Percentiles rank a stretch among this genome's conserved stretches.
phyloP scores from a whole-genome alignment of 1,284 basidiomycete species.

The Volvariella surrecta region DNA sequence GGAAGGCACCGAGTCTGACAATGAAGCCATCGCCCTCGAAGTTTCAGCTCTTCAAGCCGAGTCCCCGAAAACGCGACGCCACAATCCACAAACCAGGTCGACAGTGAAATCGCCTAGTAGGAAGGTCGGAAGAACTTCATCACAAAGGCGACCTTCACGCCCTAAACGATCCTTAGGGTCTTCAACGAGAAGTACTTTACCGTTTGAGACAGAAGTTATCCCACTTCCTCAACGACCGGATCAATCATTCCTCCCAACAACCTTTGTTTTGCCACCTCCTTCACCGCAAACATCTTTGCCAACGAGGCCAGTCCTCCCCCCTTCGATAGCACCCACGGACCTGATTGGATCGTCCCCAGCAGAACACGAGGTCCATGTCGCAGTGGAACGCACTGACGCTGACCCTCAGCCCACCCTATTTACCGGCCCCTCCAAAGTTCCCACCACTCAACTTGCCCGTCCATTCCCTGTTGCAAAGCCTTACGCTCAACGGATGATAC shows the following conservation, averaged over 20 bases:
- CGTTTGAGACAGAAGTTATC: constrained; percentile 63
- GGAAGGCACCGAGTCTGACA: too few relatives aligned
- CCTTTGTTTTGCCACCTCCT: constrained; percentile 66
- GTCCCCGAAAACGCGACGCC: background rate
- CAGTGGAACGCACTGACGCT: constrained; percentile 4
- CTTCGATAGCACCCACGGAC: constrained; percentile 8
- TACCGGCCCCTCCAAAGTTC: background rate
- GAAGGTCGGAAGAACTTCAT: constrained; percentile 17
- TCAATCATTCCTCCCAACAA: constrained; percentile 41
- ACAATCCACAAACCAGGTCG: background rate
- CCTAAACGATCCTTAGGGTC: constrained; percentile 28
- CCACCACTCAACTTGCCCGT: constrained; percentile 15
- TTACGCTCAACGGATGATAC: constrained; percentile 54
- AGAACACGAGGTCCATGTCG: background rate
- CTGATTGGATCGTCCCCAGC: constrained; percentile 15
- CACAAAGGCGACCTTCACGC: constrained; percentile 24
- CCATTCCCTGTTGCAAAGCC: constrained; percentile 68
- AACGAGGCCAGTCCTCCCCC: constrained; percentile 27
- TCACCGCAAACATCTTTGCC: constrained; percentile 56
- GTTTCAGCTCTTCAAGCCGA: too few relatives aligned
- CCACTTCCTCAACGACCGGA: constrained; percentile 25
- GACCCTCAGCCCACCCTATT: background rate
- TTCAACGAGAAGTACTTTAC: constrained; percentile 34
- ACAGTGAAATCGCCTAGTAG: constrained; percentile 14
- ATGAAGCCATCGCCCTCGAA: too few relatives aligned